Evolutionary conservation across 2,329 filamentous ascomycete species (phyloP).

Genomic region (Chlorencoelia australis): DNA sequence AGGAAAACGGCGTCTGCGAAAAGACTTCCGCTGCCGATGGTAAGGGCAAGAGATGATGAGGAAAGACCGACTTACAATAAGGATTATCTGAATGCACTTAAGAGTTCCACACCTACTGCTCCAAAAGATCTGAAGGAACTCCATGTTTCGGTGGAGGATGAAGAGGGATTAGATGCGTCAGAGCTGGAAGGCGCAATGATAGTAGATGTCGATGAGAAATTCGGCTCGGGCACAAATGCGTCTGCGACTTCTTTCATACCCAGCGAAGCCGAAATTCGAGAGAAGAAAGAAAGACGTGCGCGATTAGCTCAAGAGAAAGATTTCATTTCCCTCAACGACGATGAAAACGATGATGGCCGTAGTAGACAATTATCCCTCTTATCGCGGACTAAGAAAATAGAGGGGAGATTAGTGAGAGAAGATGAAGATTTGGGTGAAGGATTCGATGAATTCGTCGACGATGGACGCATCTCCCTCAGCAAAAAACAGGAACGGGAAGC

Average conservation of each 20-base stretch:
- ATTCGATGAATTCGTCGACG: conserved; percentile 84
- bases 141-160: conserved; percentile 35
- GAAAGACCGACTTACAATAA: conserved; percentile 77
- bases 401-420: conserved; percentile 68
- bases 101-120: conserved; percentile 74
- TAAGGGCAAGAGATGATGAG: conserved; percentile 33
- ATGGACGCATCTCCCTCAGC: conserved; percentile 70
- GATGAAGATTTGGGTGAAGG: conserved; percentile 91
- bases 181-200: conserved; percentile 56
- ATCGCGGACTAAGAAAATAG: conserved; percentile 49
- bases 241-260: conserved; percentile 58
- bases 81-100: conserved; percentile 77
- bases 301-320: conserved; percentile 65
- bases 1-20: conserved; percentile 38
- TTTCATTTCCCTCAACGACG: conserved; percentile 54
- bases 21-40: conserved; percentile 11
- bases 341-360: conserved; percentile 37
- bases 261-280: conserved; percentile 73
- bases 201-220: conserved; percentile 36
- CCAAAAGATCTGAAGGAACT: conserved; percentile 51
- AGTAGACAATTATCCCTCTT: conserved; percentile 29
- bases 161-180: conserved; percentile 46
- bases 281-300: conserved; percentile 84
- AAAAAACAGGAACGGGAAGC: conserved; percentile 69
- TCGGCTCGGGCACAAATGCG: conserved; percentile 17